Percentiles rank a stretch among this genome's conserved stretches.
These are phyloP conservation scores for Podospora fimiseda DNA, from an alignment of 495 filamentous ascomycete species.

Conservation along the genomic window DNA sequence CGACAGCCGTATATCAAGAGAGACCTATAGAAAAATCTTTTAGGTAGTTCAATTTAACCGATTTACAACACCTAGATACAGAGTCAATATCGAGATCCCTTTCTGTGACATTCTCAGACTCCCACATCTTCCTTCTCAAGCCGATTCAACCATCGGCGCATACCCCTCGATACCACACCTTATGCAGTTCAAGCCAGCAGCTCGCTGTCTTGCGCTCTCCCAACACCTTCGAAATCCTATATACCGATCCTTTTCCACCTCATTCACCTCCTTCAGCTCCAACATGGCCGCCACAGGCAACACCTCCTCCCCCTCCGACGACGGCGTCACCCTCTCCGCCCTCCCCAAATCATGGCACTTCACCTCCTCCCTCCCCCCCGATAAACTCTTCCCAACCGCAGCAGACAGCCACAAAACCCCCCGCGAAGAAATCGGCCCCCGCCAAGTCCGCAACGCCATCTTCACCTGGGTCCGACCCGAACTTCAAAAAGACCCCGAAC, in stretches of 20 bases:
- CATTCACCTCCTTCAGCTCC: conserved; percentile 22
- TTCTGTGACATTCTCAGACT: too few relatives aligned
- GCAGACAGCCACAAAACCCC: conserved; percentile 71
- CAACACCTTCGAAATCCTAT: conserved; percentile 18
- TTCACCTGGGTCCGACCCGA: conserved; percentile 90
- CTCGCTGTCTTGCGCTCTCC: conserved; percentile 26
- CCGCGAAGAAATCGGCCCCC: conserved; percentile 67
- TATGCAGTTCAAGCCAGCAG: conserved; percentile 27
- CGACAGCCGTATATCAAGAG: too few relatives aligned
- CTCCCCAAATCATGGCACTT: conserved; percentile 84
- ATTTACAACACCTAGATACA: too few relatives aligned
- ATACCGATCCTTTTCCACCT: conserved; percentile 10
- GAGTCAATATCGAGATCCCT: too few relatives aligned
- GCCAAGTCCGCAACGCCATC: conserved; percentile 75
- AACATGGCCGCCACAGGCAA: conserved; percentile 16
- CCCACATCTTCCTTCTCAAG: too few relatives aligned
- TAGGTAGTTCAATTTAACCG: too few relatives aligned
- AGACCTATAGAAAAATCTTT: too few relatives aligned
- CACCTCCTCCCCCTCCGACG: conserved; percentile 6
- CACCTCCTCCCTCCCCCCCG: conserved; percentile 70
- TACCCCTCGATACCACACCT: too few relatives aligned
- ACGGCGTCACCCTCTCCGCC: conserved; percentile 49
- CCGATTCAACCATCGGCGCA: too few relatives aligned
- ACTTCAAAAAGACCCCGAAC: conserved; percentile 57
- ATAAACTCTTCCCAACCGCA: conserved; percentile 74